These are phyloP conservation scores for Lecanicillium sp. DNA, from an alignment of 2,329 filamentous ascomycete genomes.

Conservation along the genomic window DNA sequence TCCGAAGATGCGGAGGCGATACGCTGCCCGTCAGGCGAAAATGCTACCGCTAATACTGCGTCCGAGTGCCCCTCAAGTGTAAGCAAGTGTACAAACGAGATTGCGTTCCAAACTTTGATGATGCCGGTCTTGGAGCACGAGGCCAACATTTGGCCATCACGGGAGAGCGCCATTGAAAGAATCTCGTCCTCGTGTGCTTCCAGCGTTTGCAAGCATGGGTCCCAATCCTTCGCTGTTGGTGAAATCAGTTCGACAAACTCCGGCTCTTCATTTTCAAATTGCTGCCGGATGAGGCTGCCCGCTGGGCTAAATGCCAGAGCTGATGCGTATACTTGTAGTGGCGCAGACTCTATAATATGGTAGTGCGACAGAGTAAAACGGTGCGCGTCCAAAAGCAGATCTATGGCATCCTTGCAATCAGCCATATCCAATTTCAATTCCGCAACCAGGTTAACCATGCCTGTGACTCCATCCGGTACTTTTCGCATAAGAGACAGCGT, in stretches of 20 bases:
- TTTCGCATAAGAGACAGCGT: background rate
- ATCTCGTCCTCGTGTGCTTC: background rate
- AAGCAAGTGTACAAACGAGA: background rate
- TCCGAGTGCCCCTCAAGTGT: background rate
- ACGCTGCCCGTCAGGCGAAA: background rate
- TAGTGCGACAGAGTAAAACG: slow-evolving; percentile 23
- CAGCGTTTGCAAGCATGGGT: background rate
- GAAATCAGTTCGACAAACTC: background rate
- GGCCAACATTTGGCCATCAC: background rate
- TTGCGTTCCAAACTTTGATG: background rate
- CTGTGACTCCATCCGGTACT: background rate
- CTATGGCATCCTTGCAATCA: background rate
- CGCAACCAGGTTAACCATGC: background rate
- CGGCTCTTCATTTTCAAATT: background rate
- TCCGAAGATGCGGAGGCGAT: background rate
- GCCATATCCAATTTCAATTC: no score
- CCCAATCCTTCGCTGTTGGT: background rate
- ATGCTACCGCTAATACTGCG: background rate
- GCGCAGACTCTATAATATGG: slow-evolving; percentile 21
- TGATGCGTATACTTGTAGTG: slow-evolving; percentile 28
- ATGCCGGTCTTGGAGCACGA: no score
- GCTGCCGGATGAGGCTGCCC: slow-evolving; percentile 11
- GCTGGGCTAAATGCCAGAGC: slow-evolving; percentile 26
- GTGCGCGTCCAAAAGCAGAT: slow-evolving; percentile 22
- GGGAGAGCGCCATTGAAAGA: background rate